Evolutionary conservation across 805 yeast species (phyloP).

Genomic region (Groenewaldozyma salmanticensis): DNA sequence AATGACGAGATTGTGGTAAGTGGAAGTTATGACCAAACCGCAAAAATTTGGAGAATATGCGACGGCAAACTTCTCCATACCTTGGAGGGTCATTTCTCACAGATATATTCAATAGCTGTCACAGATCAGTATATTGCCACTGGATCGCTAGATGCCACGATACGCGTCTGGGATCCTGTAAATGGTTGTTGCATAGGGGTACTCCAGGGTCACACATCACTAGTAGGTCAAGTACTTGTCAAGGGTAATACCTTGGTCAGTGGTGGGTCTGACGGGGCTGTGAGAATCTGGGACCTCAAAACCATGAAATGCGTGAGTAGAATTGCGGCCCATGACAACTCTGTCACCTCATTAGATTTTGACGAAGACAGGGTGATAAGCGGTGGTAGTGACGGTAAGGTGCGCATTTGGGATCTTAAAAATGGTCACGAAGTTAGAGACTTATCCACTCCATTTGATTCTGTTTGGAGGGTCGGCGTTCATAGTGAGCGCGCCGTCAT

Average conservation of each 20-base stretch:
- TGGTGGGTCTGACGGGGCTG: constrained; percentile 79
- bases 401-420: constrained; percentile 32
- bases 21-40: constrained; percentile 83
- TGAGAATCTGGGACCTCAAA: constrained; percentile 75
- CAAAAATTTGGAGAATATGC: constrained; percentile 84
- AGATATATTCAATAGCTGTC: constrained; percentile 87
- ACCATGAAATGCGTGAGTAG: constrained; percentile 70
- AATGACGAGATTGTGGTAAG: constrained; percentile 66
- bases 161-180: constrained; percentile 88
- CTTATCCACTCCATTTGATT: constrained; percentile 26
- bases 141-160: constrained; percentile 91
- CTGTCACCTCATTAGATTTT: constrained; percentile 33
- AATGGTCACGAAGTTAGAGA: constrained; percentile 32
- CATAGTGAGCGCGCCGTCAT: constrained; percentile 31
- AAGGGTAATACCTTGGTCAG: constrained; percentile 64
- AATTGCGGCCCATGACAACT: constrained; percentile 35
- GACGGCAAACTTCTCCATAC: constrained; percentile 87
- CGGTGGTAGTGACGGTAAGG: constrained; percentile 35
- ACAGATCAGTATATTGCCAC: constrained; percentile 87
- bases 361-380: constrained; percentile 32
- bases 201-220: constrained; percentile 82
- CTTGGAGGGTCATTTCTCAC: constrained; percentile 80
- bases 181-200: constrained; percentile 74
- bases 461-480: constrained; percentile 35
- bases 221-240: constrained; percentile 77